These are phyloP conservation scores for Calonectria naviculata DNA, from an alignment of 2,329 filamentous ascomycete genomes.

Conservation along the genomic window DNA sequence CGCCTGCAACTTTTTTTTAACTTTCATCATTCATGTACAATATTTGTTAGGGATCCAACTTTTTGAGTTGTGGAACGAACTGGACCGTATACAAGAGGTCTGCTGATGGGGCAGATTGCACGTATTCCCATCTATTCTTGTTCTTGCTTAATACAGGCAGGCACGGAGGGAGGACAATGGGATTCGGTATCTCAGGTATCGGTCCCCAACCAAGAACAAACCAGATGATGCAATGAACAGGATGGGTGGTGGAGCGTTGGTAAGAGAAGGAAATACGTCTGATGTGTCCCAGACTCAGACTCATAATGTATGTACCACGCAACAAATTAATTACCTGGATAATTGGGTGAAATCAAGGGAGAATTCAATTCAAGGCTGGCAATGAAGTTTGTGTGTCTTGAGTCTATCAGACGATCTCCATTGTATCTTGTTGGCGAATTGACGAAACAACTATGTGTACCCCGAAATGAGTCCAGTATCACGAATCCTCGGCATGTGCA, in stretches of 20 bases:
- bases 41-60: constrained; percentile 26
- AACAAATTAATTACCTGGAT: constrained; percentile 8
- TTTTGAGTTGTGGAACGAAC: constrained; percentile 3
- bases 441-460: too few species aligned
- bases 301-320: constrained; percentile 19
- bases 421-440: neutral
- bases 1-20: constrained; percentile 14
- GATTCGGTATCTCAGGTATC: constrained; percentile 19
- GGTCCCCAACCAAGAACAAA: constrained; percentile 16
- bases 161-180: constrained; percentile 1
- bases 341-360: constrained; percentile 1
- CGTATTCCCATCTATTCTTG: constrained; percentile 5
- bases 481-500: too few species aligned
- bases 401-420: too few species aligned
- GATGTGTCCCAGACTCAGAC: constrained; percentile 1
- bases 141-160: constrained; percentile 24
- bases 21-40: constrained; percentile 33
- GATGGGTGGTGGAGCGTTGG: neutral
- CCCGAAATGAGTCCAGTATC: too few species aligned
- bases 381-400: neutral
- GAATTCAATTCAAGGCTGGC: neutral
- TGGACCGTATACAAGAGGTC: constrained; percentile 13
- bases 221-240: neutral
- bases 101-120: constrained; percentile 1
- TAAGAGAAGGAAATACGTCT: constrained; percentile 7